Evolutionary conservation across 192 early-diverging fungal genomes (phyloP).

Genomic region (Lunasporangiospora selenospora): DNA sequence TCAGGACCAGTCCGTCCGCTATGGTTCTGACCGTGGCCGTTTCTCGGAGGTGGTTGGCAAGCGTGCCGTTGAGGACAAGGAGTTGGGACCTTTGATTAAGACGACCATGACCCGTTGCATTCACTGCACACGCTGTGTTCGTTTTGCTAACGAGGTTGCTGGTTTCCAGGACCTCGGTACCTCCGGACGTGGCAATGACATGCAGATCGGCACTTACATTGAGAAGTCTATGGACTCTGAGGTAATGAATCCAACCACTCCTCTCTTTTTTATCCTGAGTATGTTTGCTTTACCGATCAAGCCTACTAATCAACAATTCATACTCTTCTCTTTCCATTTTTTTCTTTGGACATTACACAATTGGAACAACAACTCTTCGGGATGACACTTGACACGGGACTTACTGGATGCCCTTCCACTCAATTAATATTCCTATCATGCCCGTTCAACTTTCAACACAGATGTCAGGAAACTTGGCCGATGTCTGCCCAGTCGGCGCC

Average conservation of each 20-base stretch:
- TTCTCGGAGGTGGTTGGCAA: slow-evolving; percentile 86
- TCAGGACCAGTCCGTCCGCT: slow-evolving; percentile 97
- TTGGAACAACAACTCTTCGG: too few species aligned
- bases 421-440: too few species aligned
- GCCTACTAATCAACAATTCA: too few species aligned
- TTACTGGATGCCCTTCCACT: too few species aligned
- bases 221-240: slow-evolving; percentile 88
- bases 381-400: too few species aligned
- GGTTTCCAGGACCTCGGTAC: slow-evolving; percentile 96
- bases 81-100: slow-evolving; percentile 94
- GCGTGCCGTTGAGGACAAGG: slow-evolving; percentile 97
- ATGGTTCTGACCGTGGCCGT: slow-evolving; percentile 92
- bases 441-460: too few species aligned
- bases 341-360: too few species aligned
- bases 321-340: too few species aligned
- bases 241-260: slow-evolving; percentile 15
- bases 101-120: slow-evolving; percentile 99
- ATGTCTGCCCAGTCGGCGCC: slow-evolving; percentile 98
- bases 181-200: slow-evolving; percentile 94
- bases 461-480: slow-evolving; percentile 97
- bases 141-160: slow-evolving; percentile 98
- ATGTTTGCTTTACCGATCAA: too few species aligned
- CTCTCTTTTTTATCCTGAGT: background rate
- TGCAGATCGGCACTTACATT: slow-evolving; percentile 98
- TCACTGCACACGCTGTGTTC: slow-evolving; percentile 98